Evolutionary conservation across 2,329 filamentous ascomycete species (phyloP), one percentile per base, ranked within the genome.

Genomic region (Aspergillus ustus): DNA sequence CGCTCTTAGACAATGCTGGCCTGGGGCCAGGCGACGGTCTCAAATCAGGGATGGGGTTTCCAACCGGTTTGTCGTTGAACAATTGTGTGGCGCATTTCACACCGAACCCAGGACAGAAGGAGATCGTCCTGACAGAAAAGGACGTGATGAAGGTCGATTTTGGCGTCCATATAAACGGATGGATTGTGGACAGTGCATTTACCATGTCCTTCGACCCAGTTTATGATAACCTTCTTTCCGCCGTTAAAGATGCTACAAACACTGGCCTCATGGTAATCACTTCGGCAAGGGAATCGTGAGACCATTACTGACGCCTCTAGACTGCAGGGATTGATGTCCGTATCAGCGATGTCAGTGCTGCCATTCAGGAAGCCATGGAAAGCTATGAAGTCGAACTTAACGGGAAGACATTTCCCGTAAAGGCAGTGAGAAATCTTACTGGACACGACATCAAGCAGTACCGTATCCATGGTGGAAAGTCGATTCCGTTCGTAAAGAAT

Each of bases 71-170:
- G 25, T 82, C 78, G 60, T 67, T 86, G 57, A 85, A 87, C 65
- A 78, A 86, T 64, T 75, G 79, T 46, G 83, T 80, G 15, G 84
- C 84, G 7, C 84, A 87, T 71, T 87, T 79, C 68, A 85, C 83
- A 1, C 84, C 84, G 7, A 87, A 85, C 66, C 81, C 84, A 1
- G 83, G 84, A 2, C 79, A 84, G 71, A 89, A 87, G 76, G 91
- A 92, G 74, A 85, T 90, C 69, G 78, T 93, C 37, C 80, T 95
- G 61, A 82, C 90, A 72, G 76, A 89, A 63, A 84, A 87, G 64
- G 91, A 96, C 73, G 91, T 96, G 40, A 85, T 94, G 84, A 93
- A 92, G 77, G 88, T 93, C 7, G 91, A 94, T 71, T 91, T 93
- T 70, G 91, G 91, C 52, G 91, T 93, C 31, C 91, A 94, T 73